Conservation (phyloP, 2,329 filamentous ascomycete genomes). For the Colletotrichum incanum region DNA sequence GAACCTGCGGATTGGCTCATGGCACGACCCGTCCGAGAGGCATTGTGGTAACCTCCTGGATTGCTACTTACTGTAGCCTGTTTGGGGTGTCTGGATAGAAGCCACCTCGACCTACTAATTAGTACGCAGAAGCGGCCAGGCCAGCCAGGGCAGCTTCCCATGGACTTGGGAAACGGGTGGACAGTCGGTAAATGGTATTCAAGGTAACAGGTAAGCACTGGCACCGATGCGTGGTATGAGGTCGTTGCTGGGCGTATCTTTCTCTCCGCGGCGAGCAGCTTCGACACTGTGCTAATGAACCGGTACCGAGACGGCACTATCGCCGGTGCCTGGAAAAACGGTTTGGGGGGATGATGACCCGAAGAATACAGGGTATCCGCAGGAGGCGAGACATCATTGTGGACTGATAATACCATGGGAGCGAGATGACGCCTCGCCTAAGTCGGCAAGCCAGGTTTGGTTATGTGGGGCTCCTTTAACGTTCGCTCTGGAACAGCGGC, state of each 20-base stretch:
- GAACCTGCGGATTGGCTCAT: conserved; percentile 35
- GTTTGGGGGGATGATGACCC: conserved; percentile 7
- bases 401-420: conserved; percentile 43
- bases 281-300: conserved; percentile 12
- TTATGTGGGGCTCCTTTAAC: conserved; percentile 35
- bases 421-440: conserved; percentile 43
- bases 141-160: not conserved
- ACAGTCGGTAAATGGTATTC: not conserved
- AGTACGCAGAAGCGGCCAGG: not conserved
- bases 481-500: conserved; percentile 24
- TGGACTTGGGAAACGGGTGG: not conserved
- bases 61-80: conserved; percentile 11
- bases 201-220: not conserved
- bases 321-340: conserved; percentile 14
- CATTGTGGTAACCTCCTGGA: conserved; percentile 32
- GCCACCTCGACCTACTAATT: not conserved
- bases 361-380: conserved; percentile 28
- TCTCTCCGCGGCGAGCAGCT: not conserved
- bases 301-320: conserved; percentile 11
- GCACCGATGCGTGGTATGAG: too few species aligned
- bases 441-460: conserved; percentile 42
- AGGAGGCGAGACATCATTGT: conserved; percentile 39
- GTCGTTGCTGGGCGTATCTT: not conserved
- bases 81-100: not conserved
- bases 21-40: conserved; percentile 3